These are phyloP conservation scores for Secale cereale DNA, from an alignment of 176 grass and related monocot species.

Conservation along the genomic window DNA sequence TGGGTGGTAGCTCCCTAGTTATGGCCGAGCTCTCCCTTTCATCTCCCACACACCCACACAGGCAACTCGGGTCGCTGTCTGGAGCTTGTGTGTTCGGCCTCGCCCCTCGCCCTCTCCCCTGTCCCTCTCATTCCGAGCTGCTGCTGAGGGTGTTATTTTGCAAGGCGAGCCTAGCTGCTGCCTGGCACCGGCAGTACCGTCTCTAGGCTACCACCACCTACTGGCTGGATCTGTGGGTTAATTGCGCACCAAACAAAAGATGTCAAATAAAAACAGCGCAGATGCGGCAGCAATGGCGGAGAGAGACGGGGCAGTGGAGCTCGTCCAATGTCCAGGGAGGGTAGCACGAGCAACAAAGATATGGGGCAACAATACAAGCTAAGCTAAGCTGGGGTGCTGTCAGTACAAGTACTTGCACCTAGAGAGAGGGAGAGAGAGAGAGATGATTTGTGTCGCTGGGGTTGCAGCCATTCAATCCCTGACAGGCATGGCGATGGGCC, in stretches of 20 bases:
- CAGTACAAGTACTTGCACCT: conserved; percentile 35
- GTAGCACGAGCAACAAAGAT: conserved; percentile 24
- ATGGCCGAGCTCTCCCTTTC: neutral
- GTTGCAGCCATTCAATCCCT: conserved; percentile 50
- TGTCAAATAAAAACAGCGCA: neutral
- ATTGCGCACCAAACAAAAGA: neutral
- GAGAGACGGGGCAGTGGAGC: neutral
- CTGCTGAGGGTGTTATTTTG: neutral
- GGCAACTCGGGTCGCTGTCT: conserved; percentile 6
- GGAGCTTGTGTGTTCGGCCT: conserved; percentile 10
- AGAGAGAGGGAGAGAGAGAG: neutral
- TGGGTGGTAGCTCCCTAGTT: conserved; percentile 6
- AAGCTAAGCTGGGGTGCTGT: conserved; percentile 19
- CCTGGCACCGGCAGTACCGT: neutral
- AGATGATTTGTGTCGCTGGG: conserved; percentile 23
- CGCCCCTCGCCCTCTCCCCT: neutral
- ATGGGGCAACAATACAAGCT: conserved; percentile 27
- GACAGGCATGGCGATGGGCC: conserved; percentile 30
- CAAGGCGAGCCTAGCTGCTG: neutral
- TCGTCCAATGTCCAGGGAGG: neutral
- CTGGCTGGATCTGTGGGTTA: neutral
- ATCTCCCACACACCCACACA: neutral
- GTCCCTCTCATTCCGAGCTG: conserved; percentile 30
- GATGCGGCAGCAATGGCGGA: neutral
- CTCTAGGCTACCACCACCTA: neutral